phyloP scores from a whole-genome alignment of 352 stramenopile species.

The Pythium brassicae region DNA sequence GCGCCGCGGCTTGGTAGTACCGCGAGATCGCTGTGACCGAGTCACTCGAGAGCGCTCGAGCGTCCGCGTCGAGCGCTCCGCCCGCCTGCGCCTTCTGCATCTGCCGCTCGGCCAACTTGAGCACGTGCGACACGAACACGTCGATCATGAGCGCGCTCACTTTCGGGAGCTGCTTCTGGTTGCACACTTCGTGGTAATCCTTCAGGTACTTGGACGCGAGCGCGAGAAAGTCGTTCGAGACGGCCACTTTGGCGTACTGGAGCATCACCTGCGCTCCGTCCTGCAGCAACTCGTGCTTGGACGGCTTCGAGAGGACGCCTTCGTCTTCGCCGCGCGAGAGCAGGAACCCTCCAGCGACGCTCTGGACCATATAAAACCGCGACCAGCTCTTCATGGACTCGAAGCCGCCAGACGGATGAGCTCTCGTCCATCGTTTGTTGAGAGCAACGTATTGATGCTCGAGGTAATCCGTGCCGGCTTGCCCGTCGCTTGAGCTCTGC shows the following conservation, averaged over 20 bases:
- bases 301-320: constrained; percentile 27
- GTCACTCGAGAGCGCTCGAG: constrained; percentile 11
- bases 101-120: constrained; percentile 68
- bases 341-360: constrained; percentile 28
- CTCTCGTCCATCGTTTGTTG: constrained; percentile 30
- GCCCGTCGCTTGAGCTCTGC: constrained; percentile 5
- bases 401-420: constrained; percentile 38
- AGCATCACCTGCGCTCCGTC: constrained; percentile 47
- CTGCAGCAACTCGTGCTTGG: constrained; percentile 23
- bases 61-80: background rate
- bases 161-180: constrained; percentile 58
- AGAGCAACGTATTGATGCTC: constrained; percentile 23
- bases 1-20: constrained; percentile 73
- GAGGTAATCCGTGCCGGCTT: constrained; percentile 1
- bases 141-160: constrained; percentile 75
- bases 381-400: constrained; percentile 57
- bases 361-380: constrained; percentile 59
- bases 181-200: constrained; percentile 72
- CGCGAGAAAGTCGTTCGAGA: constrained; percentile 65
- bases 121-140: constrained; percentile 76
- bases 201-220: constrained; percentile 75
- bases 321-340: constrained; percentile 22
- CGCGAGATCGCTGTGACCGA: constrained; percentile 41
- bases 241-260: constrained; percentile 56
- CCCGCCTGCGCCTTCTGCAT: constrained; percentile 27